Evolutionary conservation across 2,329 filamentous ascomycete genomes (phyloP).

Genomic region (Aureobasidium melanogenum): DNA sequence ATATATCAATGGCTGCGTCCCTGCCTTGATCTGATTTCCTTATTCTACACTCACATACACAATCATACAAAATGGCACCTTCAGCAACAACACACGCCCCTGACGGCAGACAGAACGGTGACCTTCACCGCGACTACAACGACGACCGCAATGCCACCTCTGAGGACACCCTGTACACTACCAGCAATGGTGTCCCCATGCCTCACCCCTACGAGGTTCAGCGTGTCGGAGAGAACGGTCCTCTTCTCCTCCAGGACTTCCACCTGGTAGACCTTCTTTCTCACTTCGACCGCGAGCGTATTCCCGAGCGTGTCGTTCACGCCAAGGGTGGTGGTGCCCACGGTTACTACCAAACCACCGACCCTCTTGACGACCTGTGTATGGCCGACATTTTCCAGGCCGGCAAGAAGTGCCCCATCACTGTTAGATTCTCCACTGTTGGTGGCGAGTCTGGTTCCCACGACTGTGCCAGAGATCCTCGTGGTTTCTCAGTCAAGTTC

Average conservation of each 20-base stretch:
- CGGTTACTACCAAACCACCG: constrained; percentile 39
- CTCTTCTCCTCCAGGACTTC: constrained; percentile 47
- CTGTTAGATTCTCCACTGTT: constrained; percentile 66
- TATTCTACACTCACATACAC: neutral
- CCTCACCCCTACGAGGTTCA: constrained; percentile 49
- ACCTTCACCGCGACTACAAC: constrained; percentile 33
- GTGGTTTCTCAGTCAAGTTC: constrained; percentile 67
- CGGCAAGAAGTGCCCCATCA: constrained; percentile 60
- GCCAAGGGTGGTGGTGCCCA: constrained; percentile 43
- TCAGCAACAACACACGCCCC: constrained; percentile 18
- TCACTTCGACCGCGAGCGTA: constrained; percentile 43
- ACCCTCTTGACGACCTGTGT: constrained; percentile 37
- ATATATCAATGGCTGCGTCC: neutral
- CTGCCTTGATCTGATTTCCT: neutral
- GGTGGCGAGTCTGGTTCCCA: constrained; percentile 64
- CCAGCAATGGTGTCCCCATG: constrained; percentile 39
- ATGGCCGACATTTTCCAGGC: constrained; percentile 43
- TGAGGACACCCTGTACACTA: constrained; percentile 43
- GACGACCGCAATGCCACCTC: constrained; percentile 37
- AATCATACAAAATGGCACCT: constrained; percentile 18
- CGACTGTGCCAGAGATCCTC: constrained; percentile 62
- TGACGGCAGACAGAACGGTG: constrained; percentile 27
- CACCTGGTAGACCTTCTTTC: constrained; percentile 42
- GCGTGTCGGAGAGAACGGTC: constrained; percentile 48
- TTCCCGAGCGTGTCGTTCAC: constrained; percentile 43